Percentiles rank a stretch among this genome's conserved stretches.
phyloP scores from a whole-genome alignment of 495 filamentous ascomycete genomes.

The Aspergillus incahuasiensis region DNA sequence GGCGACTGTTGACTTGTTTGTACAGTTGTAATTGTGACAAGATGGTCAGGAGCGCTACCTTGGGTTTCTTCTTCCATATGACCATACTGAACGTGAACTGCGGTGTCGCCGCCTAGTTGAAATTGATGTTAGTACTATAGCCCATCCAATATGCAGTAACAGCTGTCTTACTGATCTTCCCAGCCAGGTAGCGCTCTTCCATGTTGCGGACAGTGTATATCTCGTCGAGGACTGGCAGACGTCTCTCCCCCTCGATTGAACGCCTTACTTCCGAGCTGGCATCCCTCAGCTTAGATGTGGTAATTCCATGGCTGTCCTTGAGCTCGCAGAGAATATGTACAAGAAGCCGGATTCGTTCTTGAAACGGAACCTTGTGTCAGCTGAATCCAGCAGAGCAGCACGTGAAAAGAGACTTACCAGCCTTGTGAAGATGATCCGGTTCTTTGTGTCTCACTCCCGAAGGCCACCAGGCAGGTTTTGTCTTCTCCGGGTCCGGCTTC shows the following conservation, averaged over 20 bases:
- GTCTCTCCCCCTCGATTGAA: slow-evolving; percentile 30
- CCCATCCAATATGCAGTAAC: neutral
- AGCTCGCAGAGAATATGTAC: slow-evolving; percentile 56
- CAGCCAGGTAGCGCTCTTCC: slow-evolving; percentile 57
- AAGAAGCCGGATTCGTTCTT: slow-evolving; percentile 58
- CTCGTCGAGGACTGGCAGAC: slow-evolving; percentile 51
- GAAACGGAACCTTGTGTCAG: slow-evolving; percentile 6
- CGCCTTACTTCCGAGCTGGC: slow-evolving; percentile 40
- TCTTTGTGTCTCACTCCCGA: slow-evolving; percentile 62
- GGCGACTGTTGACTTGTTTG: slow-evolving; percentile 4
- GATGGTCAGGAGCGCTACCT: neutral
- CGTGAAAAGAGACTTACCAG: slow-evolving; percentile 43
- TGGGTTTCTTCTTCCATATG: slow-evolving; percentile 20
- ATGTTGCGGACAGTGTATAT: slow-evolving; percentile 61
- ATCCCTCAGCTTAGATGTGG: slow-evolving; percentile 39
- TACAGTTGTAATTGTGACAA: neutral
- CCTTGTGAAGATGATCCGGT: slow-evolving; percentile 73
- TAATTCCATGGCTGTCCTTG: slow-evolving; percentile 36
- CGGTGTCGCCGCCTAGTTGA: slow-evolving; percentile 18
- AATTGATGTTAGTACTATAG: neutral
- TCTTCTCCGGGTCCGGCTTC: slow-evolving; percentile 33
- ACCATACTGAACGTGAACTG: slow-evolving; percentile 23
- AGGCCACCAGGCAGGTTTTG: slow-evolving; percentile 77
- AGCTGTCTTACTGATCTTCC: slow-evolving; percentile 53
- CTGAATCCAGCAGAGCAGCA: neutral